Conservation (phyloP, 768 basidiomycete species). For the Agrocybe praecox region DNA sequence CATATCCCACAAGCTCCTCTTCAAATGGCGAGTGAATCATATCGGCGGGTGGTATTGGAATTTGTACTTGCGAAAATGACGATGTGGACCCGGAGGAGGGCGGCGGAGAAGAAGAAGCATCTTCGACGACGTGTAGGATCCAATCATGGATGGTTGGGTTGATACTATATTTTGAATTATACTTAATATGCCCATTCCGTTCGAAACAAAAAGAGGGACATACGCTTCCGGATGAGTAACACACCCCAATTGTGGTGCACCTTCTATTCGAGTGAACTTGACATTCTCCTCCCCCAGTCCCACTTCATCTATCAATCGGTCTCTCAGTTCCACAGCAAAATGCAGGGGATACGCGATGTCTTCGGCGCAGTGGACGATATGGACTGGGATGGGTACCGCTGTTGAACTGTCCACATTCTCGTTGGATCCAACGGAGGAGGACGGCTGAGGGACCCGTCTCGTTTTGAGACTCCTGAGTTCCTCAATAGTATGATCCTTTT, state of each 20-base stretch:
- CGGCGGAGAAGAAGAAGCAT: conserved; percentile 2
- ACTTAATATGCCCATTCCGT: background rate
- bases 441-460: too few species aligned
- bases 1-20: conserved; percentile 23
- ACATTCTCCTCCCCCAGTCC: conserved; percentile 21
- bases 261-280: conserved; percentile 22
- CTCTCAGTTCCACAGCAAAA: conserved; percentile 25
- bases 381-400: conserved; percentile 24
- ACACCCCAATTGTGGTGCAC: conserved; percentile 38
- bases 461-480: conserved; percentile 21
- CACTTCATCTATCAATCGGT: conserved; percentile 21
- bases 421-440: too few species aligned
- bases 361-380: conserved; percentile 32
- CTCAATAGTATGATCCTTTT: conserved; percentile 18
- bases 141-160: conserved; percentile 31
- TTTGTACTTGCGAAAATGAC: background rate
- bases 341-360: conserved; percentile 37
- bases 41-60: conserved; percentile 25
- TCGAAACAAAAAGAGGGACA: conserved; percentile 1
- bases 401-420: too few species aligned
- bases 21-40: conserved; percentile 30
- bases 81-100: too few species aligned
- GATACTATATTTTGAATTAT: conserved; percentile 18
- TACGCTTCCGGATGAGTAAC: conserved; percentile 35
- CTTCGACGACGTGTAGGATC: conserved; percentile 16